Evolutionary conservation across 1,284 basidiomycete species (phyloP).

Genomic region (Boletus calvinii): DNA sequence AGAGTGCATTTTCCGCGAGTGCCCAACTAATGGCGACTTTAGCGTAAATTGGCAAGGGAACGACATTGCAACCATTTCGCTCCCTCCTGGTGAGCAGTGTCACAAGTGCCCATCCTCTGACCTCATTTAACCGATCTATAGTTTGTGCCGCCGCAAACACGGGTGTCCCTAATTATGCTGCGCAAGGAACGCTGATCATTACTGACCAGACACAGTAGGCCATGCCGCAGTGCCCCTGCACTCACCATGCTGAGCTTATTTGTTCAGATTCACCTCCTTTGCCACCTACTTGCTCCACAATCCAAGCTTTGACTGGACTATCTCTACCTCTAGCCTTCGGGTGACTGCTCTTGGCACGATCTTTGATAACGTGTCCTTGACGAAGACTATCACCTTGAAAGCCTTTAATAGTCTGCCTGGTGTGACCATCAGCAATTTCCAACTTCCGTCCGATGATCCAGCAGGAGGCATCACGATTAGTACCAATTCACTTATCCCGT

Average conservation of each 20-base stretch:
- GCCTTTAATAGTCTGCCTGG: slow-evolving; percentile 73
- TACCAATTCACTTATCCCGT: slow-evolving; percentile 67
- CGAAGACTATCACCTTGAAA: slow-evolving; percentile 64
- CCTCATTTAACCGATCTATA: slow-evolving; percentile 19
- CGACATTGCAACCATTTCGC: slow-evolving; percentile 63
- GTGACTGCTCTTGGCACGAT: slow-evolving; percentile 68
- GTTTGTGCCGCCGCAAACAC: slow-evolving; percentile 70
- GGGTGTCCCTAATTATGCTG: slow-evolving; percentile 64
- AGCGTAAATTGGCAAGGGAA: slow-evolving; percentile 67
- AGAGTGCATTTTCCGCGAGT: slow-evolving; percentile 10
- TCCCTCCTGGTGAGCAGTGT: slow-evolving; percentile 50
- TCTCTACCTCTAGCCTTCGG: slow-evolving; percentile 61
- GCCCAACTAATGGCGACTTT: slow-evolving; percentile 7
- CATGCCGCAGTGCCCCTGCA: not conserved
- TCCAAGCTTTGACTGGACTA: slow-evolving; percentile 67
- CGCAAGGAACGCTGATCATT: slow-evolving; percentile 54
- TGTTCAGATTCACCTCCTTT: slow-evolving; percentile 61
- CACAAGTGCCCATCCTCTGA: not conserved
- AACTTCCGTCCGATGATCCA: slow-evolving; percentile 62
- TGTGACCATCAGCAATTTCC: slow-evolving; percentile 69
- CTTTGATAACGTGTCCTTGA: slow-evolving; percentile 65
- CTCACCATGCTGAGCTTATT: not conserved
- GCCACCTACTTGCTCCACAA: slow-evolving; percentile 68
- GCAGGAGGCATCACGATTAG: slow-evolving; percentile 71
- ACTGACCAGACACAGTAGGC: slow-evolving; percentile 49